phyloP scores from a whole-genome alignment of 768 basidiomycete species.

The Mycena capillaripes region DNA sequence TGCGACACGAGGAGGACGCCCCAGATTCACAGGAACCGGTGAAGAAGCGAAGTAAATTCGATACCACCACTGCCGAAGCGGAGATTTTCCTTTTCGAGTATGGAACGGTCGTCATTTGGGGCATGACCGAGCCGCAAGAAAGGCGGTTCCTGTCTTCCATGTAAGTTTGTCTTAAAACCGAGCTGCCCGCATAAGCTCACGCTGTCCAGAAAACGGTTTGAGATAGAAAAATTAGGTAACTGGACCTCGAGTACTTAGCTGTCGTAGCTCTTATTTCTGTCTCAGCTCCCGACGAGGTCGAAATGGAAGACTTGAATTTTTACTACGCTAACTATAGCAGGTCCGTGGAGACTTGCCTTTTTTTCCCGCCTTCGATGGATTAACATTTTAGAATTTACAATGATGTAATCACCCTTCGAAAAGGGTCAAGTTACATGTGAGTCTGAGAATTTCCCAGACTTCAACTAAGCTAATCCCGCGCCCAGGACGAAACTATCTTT shows the following conservation, averaged over 20 bases:
- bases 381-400: constrained; percentile 83
- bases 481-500: constrained; percentile 94
- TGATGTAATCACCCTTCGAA: constrained; percentile 95
- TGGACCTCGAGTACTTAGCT: constrained; percentile 6
- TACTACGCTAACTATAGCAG: constrained; percentile 98
- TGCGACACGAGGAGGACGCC: constrained; percentile 52
- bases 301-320: constrained; percentile 97
- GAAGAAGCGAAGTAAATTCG: constrained; percentile 76
- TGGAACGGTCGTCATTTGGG: constrained; percentile 97
- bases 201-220: constrained; percentile 86
- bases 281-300: constrained; percentile 86
- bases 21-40: constrained; percentile 49
- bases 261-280: constrained; percentile 17
- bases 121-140: constrained; percentile 95
- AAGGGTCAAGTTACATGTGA: constrained; percentile 96
- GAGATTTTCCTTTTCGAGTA: constrained; percentile 96
- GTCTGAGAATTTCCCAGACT: constrained; percentile 42
- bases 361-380: constrained; percentile 9
- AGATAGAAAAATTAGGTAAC: constrained; percentile 86
- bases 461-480: constrained; percentile 1
- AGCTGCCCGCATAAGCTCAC: constrained; percentile 27
- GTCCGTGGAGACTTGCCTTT: constrained; percentile 53
- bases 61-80: constrained; percentile 75
- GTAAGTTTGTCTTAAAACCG: constrained; percentile 60
- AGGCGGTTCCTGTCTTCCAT: constrained; percentile 90